Percentiles rank a stretch among this genome's conserved stretches.
phyloP scores from a whole-genome alignment of 176 grass and related monocot species.

The Triticum timopheevii region DNA sequence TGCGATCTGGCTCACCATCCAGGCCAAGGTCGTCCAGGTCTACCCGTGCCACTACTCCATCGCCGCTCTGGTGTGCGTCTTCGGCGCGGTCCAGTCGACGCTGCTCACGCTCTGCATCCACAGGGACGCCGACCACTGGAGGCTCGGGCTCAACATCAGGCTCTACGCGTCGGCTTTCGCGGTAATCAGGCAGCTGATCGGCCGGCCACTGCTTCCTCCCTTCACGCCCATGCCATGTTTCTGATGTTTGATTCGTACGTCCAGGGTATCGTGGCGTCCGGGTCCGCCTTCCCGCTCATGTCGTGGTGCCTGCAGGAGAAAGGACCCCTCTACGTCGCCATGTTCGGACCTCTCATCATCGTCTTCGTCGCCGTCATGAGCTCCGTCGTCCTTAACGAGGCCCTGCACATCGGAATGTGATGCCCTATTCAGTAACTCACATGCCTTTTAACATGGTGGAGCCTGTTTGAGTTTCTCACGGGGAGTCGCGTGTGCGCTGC shows the following conservation, averaged over 20 bases:
- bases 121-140: slow-evolving; percentile 33
- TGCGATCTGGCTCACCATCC: slow-evolving; percentile 49
- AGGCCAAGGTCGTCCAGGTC: slow-evolving; percentile 30
- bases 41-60: slow-evolving; percentile 39
- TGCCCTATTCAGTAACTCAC: neutral
- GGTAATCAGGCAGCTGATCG: slow-evolving; percentile 13
- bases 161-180: slow-evolving; percentile 37
- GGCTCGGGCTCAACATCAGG: slow-evolving; percentile 42
- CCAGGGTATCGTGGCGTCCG: slow-evolving; percentile 43
- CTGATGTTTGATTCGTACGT: neutral
- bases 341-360: slow-evolving; percentile 57
- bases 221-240: neutral
- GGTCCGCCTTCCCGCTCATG: slow-evolving; percentile 33
- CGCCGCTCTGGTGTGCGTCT: slow-evolving; percentile 45
- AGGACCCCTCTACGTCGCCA: slow-evolving; percentile 53
- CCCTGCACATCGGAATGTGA: slow-evolving; percentile 44
- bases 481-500: neutral
- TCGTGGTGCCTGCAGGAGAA: slow-evolving; percentile 60
- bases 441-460: neutral
- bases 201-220: neutral
- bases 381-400: slow-evolving; percentile 28
- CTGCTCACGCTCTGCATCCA: slow-evolving; percentile 17
- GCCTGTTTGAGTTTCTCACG: neutral
- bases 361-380: slow-evolving; percentile 34
- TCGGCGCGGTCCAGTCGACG: slow-evolving; percentile 39